Percentiles rank a stretch among this genome's conserved stretches.
Conservation (phyloP, 345 rosid genomes). For the Viola odorata region DNA sequence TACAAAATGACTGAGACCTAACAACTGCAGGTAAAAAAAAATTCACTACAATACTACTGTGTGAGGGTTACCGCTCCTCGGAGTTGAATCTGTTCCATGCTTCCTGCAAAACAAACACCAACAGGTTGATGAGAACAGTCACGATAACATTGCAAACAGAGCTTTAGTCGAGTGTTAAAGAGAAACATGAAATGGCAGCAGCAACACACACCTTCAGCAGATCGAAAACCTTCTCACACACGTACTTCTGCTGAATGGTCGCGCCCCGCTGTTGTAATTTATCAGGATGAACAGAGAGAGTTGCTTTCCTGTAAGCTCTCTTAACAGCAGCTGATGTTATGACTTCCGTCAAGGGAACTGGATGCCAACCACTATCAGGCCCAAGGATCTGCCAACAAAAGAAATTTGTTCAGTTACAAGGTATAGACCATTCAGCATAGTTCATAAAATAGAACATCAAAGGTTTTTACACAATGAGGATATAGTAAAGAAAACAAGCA, state of each 20-base stretch:
- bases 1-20: constrained; percentile 17
- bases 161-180: no score
- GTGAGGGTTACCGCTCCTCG: constrained; percentile 68
- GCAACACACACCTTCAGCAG: constrained; percentile 66
- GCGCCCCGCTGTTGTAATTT: constrained; percentile 95
- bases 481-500: no score
- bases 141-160: background rate
- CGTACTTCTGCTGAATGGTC: constrained; percentile 84
- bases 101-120: constrained; percentile 50
- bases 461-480: no score
- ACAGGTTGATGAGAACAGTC: background rate
- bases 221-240: constrained; percentile 93
- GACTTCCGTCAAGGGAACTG: constrained; percentile 89
- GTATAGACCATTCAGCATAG: background rate
- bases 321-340: constrained; percentile 92
- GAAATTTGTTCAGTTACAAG: background rate
- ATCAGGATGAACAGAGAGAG: constrained; percentile 96
- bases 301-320: constrained; percentile 95
- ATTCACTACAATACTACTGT: background rate
- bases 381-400: constrained; percentile 67
- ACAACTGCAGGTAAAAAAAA: constrained; percentile 8
- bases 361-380: constrained; percentile 86
- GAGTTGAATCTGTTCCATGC: constrained; percentile 95
- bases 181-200: background rate
- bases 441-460: no score